Conservation (phyloP, 2,329 filamentous ascomycete species). For the Nemania bipapillata region DNA sequence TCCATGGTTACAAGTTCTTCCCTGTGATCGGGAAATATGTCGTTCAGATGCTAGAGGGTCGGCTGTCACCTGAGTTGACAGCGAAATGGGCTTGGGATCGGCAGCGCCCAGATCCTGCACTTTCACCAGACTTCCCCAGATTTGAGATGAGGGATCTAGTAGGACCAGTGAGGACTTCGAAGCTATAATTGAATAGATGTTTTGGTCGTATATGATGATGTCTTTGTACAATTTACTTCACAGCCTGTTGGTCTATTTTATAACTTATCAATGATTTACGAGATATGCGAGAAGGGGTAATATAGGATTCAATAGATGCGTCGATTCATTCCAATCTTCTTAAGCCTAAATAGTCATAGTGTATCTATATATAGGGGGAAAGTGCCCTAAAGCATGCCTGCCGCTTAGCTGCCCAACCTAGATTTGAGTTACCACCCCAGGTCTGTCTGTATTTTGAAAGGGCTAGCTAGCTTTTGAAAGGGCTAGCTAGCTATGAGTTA, state of each 20-base stretch:
- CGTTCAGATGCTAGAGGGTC: slow-evolving; percentile 63
- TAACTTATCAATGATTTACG: not conserved
- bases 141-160: slow-evolving; percentile 36
- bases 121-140: slow-evolving; percentile 37
- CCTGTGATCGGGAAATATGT: slow-evolving; percentile 72
- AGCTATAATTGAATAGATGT: slow-evolving; percentile 22
- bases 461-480: no score
- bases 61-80: slow-evolving; percentile 57
- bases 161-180: slow-evolving; percentile 25
- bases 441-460: no score
- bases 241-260: not conserved
- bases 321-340: not conserved
- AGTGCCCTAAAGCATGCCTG: not conserved
- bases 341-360: not conserved
- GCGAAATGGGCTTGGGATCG: slow-evolving; percentile 70
- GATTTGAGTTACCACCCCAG: not conserved
- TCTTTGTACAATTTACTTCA: not conserved
- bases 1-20: slow-evolving; percentile 76
- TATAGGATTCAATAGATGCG: not conserved
- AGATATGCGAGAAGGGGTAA: not conserved
- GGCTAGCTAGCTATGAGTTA: no score
- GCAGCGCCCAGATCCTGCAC: slow-evolving; percentile 63
- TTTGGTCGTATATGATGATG: not conserved
- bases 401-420: not conserved
- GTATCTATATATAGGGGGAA: not conserved